Conservation (phyloP, 768 basidiomycete genomes). For the Phylloporus sp. region DNA sequence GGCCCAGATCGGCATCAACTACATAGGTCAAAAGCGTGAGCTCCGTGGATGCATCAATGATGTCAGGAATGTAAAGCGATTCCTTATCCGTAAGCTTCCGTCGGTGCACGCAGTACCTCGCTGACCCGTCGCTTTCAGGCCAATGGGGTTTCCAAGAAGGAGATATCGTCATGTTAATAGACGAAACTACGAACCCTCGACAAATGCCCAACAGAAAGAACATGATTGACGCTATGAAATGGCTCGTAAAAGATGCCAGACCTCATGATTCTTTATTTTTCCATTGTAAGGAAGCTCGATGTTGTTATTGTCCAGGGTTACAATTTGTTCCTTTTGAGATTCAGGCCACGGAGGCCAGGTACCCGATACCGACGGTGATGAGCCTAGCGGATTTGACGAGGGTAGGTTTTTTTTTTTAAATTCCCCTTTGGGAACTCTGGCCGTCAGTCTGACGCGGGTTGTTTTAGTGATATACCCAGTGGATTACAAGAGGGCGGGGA, state of each 20-base stretch:
- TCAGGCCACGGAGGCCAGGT: conserved; percentile 97
- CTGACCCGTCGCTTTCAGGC: conserved; percentile 21
- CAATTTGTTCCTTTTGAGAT: conserved; percentile 38
- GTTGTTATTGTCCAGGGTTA: neutral
- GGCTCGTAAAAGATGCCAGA: conserved; percentile 65
- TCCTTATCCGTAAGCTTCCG: conserved; percentile 51
- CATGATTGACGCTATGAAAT: conserved; percentile 54
- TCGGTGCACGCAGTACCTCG: neutral
- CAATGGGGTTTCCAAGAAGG: conserved; percentile 45
- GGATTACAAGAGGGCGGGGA: conserved; percentile 70
- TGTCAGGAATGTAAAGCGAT: conserved; percentile 60
- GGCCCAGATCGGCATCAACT: conserved; percentile 78
- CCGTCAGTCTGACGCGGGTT: neutral
- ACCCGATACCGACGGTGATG: conserved; percentile 70
- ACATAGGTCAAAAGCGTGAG: conserved; percentile 55
- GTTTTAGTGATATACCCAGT: conserved; percentile 77
- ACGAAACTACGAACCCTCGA: conserved; percentile 39
- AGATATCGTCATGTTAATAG: conserved; percentile 55
- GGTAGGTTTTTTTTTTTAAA: no score
- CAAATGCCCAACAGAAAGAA: conserved; percentile 49
- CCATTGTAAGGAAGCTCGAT: conserved; percentile 43
- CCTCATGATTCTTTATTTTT: conserved; percentile 74
- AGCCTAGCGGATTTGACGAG: conserved; percentile 78
- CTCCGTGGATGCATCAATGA: conserved; percentile 82
- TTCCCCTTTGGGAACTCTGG: neutral